phyloP scores from a whole-genome alignment of 1,139 yeast genomes.

The Oligophagozyma castellii region DNA sequence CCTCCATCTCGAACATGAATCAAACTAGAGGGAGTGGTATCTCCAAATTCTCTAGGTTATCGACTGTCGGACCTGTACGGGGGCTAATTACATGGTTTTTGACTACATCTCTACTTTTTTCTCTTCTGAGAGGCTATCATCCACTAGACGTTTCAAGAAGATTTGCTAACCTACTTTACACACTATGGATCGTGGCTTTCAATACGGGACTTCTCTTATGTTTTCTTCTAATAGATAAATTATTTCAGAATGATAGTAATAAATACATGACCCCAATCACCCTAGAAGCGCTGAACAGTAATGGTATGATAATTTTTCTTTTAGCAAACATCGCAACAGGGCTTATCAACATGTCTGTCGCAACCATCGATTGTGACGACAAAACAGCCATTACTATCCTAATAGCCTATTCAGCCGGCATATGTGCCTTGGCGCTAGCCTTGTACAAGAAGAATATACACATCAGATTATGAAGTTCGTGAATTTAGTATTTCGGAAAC shows the following conservation, averaged over 20 bases:
- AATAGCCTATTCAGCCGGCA: slow-evolving; percentile 29
- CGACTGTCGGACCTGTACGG: slow-evolving; percentile 37
- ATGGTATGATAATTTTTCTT: slow-evolving; percentile 64
- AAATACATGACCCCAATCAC: slow-evolving; percentile 35
- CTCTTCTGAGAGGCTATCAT: slow-evolving; percentile 34
- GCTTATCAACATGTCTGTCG: slow-evolving; percentile 52
- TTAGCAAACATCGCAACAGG: slow-evolving; percentile 77
- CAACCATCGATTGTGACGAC: slow-evolving; percentile 45
- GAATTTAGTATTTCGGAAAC: slow-evolving; percentile 1
- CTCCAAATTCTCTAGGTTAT: slow-evolving; percentile 22
- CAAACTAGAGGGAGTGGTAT: slow-evolving; percentile 4
- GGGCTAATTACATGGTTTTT: slow-evolving; percentile 31
- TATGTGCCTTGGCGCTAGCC: slow-evolving; percentile 18
- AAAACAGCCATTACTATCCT: slow-evolving; percentile 28
- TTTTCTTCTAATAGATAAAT: slow-evolving; percentile 33
- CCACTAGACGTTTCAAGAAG: slow-evolving; percentile 60
- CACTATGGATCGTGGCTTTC: slow-evolving; percentile 77
- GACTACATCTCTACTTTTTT: slow-evolving; percentile 28
- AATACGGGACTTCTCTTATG: slow-evolving; percentile 50
- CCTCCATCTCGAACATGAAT: slow-evolving; percentile 9
- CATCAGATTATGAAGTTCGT: slow-evolving; percentile 23
- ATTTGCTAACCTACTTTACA: slow-evolving; percentile 76
- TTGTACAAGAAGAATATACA: slow-evolving; percentile 22
- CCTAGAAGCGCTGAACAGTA: slow-evolving; percentile 57
- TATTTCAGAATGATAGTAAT: slow-evolving; percentile 16